Evolutionary conservation across 441 rosid genomes (phyloP), one percentile per base, ranked within the genome.

Genomic region (Mallotus japonicus): DNA sequence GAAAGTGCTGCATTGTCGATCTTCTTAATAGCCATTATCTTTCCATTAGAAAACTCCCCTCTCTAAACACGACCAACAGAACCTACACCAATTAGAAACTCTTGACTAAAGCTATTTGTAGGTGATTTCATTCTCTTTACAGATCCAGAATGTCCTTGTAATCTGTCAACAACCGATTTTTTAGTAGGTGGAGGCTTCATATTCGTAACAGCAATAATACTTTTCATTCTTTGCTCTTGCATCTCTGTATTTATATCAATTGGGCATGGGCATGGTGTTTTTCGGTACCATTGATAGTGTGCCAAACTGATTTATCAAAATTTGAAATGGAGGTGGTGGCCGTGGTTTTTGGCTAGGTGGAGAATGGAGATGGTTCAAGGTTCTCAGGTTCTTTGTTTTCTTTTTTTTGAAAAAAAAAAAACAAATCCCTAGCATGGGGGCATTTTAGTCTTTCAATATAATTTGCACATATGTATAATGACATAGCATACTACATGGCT

Each of bases 31-130:
- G n/a, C 28, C 28, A 24, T 76, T 84, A 91, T 98, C 96, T 89
- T 92, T 77, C 97, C 97, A 44, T 87, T 87, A 20, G 92, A 81
- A 71, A 95, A 89, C 73, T 91, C 97, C 65, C 90, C 98, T 79
- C 72, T 86, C 82, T 95, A 95, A 74, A 95, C 99, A 68, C 99
- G 97, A 64, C 99, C 99, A 24, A 93, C 78, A 69, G 98, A 95
- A 66, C 99, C 99, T 89, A 93, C 98, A 65, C 99, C 99, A 8
- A 95, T 71, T 62, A 95, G 84, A 80, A 76, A 84, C 78, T 95
- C 99, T 83, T 91, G 98, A 78, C 94, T 85, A 71, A 95, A 93
- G 85, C 99, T 95, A 81, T 88, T 90, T 46, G 97, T 89, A 37
- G 97, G 97, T n/a, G 97, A 87, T 74, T 87, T 90, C 75, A 80